phyloP scores from a whole-genome alignment of 257 asterid genomes.

The Datura wrightii region DNA sequence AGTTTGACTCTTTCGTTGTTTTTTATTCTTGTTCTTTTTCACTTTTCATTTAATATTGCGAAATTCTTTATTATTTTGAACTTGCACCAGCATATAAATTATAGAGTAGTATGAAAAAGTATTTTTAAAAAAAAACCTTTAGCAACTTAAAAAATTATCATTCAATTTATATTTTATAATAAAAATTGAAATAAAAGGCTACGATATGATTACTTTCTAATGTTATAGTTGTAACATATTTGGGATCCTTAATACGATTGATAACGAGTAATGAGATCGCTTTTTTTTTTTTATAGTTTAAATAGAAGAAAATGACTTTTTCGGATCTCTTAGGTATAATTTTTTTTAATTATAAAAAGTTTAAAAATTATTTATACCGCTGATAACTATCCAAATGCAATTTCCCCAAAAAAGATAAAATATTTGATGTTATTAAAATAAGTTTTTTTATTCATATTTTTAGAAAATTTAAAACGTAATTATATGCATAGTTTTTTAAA shows the following conservation, averaged over 20 bases:
- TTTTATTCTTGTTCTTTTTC: neutral
- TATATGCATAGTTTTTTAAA: neutral
- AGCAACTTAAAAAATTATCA: neutral
- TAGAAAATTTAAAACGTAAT: too few species aligned
- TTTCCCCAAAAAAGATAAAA: neutral
- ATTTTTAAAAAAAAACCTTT: too few species aligned
- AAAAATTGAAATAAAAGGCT: neutral
- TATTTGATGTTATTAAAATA: too few species aligned
- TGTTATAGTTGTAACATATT: neutral
- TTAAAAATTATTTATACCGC: too few species aligned
- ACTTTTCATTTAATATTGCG: neutral
- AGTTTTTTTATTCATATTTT: too few species aligned
- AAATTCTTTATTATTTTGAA: neutral
- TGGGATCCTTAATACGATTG: neutral
- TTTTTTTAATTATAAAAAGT: too few species aligned
- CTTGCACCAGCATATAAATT: too few species aligned
- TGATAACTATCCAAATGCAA: neutral
- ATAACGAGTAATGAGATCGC: too few species aligned
- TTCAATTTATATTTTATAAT: neutral
- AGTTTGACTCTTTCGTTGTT: neutral
- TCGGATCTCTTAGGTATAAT: too few species aligned
- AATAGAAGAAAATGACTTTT: too few species aligned
- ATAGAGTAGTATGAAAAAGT: too few species aligned
- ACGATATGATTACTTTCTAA: neutral
- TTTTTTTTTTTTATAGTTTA: too few species aligned